A percentile compares a stretch with the other conserved stretches of the same genome.
Conservation (phyloP, 495 filamentous ascomycete species). For the Aspergillus homomorphus region DNA sequence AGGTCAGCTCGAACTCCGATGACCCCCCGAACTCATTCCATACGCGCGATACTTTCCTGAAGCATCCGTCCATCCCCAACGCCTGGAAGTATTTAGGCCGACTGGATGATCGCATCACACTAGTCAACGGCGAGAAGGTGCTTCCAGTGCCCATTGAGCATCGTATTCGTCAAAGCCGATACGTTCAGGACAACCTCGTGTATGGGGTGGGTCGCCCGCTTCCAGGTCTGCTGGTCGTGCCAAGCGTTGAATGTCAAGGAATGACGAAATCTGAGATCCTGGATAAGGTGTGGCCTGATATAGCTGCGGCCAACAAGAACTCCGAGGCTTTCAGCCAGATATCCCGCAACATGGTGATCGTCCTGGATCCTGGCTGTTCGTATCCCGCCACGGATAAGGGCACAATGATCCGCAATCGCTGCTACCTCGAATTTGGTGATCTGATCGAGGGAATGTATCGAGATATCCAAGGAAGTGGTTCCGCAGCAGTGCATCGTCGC, state of each 20-base stretch:
- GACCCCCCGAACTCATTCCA: constrained; percentile 43
- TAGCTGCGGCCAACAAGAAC: constrained; percentile 36
- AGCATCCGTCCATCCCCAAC: constrained; percentile 47
- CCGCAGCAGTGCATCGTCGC: constrained; percentile 9
- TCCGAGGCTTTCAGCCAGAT: constrained; percentile 45
- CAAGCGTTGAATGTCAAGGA: constrained; percentile 21
- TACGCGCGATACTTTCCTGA: constrained; percentile 46
- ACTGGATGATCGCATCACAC: constrained; percentile 56
- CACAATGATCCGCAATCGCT: constrained; percentile 44
- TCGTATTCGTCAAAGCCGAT: constrained; percentile 21
- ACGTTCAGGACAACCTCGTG: constrained; percentile 25
- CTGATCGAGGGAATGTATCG: constrained; percentile 42
- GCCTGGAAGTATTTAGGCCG: constrained; percentile 59
- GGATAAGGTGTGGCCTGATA: constrained; percentile 38
- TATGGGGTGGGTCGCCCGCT: constrained; percentile 21
- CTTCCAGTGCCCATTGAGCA: constrained; percentile 60
- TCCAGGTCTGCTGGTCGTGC: constrained; percentile 41
- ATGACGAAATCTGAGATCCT: constrained; percentile 34
- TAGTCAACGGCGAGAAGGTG: constrained; percentile 67
- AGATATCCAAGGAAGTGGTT: constrained; percentile 2
- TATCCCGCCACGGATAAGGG: constrained; percentile 49
- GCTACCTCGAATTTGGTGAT: constrained; percentile 39
- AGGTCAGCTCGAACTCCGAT: constrained; percentile 57
- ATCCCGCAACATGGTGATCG: constrained; percentile 43
- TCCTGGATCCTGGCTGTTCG: constrained; percentile 31